These are phyloP conservation scores for Wickerhamiella bombiphila DNA, from an alignment of 805 yeast species.

Conservation along the genomic window DNA sequence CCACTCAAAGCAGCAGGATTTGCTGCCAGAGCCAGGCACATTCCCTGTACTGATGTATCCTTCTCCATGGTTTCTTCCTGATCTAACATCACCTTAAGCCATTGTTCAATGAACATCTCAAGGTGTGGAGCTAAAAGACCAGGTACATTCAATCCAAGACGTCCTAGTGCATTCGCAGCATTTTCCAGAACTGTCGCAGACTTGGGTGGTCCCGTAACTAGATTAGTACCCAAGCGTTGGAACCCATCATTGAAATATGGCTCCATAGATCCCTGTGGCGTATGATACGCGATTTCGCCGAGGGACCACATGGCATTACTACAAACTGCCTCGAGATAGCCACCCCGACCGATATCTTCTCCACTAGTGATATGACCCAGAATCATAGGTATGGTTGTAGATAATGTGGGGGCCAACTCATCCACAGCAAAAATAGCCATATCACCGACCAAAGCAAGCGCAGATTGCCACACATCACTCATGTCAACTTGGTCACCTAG, in stretches of 20 bases:
- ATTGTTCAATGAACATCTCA: constrained; percentile 41
- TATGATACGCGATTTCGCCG: constrained; percentile 68
- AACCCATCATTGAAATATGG: constrained; percentile 43
- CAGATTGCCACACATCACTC: constrained; percentile 85
- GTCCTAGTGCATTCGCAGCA: constrained; percentile 77
- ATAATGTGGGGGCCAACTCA: constrained; percentile 21
- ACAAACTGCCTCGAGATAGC: constrained; percentile 45
- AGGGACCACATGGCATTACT: constrained; percentile 90
- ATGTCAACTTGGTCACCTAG: constrained; percentile 45
- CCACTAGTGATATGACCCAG: constrained; percentile 38
- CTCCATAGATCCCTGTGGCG: constrained; percentile 25
- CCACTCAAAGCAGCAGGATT: constrained; percentile 52
- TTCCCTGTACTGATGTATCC: constrained; percentile 73
- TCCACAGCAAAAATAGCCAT: constrained; percentile 50
- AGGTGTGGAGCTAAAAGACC: constrained; percentile 45
- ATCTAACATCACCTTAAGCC: constrained; percentile 58
- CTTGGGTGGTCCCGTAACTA: constrained; percentile 44
- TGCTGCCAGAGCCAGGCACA: constrained; percentile 49
- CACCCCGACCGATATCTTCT: constrained; percentile 3
- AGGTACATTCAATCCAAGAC: constrained; percentile 57
- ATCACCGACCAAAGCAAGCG: constrained; percentile 84
- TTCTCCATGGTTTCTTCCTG: constrained; percentile 70
- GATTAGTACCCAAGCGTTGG: constrained; percentile 42
- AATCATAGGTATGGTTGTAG: constrained; percentile 29
- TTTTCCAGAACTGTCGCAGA: constrained; percentile 49